Base-by-base conservation (phyloP, 1,284 basidiomycete genomes). In the Singerocomus inundabilis region DNA sequence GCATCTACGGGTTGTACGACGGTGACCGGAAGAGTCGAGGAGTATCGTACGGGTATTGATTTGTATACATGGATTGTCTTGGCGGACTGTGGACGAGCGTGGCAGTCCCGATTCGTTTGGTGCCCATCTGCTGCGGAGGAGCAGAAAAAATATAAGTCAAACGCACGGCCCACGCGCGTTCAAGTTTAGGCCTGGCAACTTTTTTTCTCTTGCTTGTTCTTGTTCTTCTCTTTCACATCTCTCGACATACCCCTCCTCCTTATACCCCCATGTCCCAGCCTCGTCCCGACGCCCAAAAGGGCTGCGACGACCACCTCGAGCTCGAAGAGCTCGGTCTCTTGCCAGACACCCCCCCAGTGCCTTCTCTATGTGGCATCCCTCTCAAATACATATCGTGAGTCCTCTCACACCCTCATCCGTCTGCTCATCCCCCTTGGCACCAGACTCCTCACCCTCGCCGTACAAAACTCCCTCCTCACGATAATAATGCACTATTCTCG, bases 401-500 rank as follows among this genome's bases (percentile, higher is more conserved):
- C 11, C 25, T 35, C 47, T 46, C n/a, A 15, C 46, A n/a, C 25
- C 44, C 30, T 35, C 25, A 29, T 45, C 33, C 44, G n/a, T 30
- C 36, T 12, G 9, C 81, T 98, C 52, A 79, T 95, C 61, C 94
- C 91, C 15, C 80, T 98, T 66, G 93, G 75, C 31, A 11, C 48
- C 59, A 95, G 92, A 8, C 81, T 98, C 53, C 81, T 97, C 60
- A 95, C 93, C 6, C 81, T 99, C 49, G 94, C 96, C 3, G 83
- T 98, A 6, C 95, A 99, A 75, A 99, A 98, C 72, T 92, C 92
- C 33, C 84, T 90, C n/a, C 75, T 98, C 49, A 92, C 93, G 49
- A 93, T 98, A 62, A 89, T 98, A 57, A 94, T 98, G 91, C 92
- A 96, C 74, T 93, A 95, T 71, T 96, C 93, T 26, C 85, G 93